A percentile compares a stretch with the other conserved stretches of the same genome.
Evolutionary conservation across 2,329 filamentous ascomycete species (phyloP).

Genomic region (Talaromyces atroroseus): DNA sequence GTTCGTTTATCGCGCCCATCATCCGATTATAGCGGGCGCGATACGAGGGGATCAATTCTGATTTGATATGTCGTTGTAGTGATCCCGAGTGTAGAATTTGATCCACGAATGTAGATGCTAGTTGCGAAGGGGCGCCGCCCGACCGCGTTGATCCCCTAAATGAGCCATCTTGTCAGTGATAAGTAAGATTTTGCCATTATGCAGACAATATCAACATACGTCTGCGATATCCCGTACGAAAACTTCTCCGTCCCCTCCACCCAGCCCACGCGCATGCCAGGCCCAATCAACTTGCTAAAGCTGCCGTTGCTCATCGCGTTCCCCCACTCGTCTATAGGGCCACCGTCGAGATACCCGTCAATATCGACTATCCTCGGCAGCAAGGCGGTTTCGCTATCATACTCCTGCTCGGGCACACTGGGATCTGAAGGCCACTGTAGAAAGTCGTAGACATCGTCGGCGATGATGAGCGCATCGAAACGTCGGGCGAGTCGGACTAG

Average conservation of each 20-base stretch:
- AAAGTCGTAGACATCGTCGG: slow-evolving; percentile 92
- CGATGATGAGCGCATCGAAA: slow-evolving; percentile 75
- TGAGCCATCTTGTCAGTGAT: not conserved
- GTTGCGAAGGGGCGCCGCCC: slow-evolving; percentile 56
- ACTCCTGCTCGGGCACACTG: slow-evolving; percentile 16
- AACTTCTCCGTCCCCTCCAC: slow-evolving; percentile 64
- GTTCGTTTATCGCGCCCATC: slow-evolving; percentile 52
- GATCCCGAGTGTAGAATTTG: slow-evolving; percentile 49
- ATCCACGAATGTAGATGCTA: slow-evolving; percentile 53
- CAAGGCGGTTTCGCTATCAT: slow-evolving; percentile 34
- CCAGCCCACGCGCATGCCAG: slow-evolving; percentile 85
- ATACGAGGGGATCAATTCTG: slow-evolving; percentile 53
- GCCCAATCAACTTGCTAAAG: slow-evolving; percentile 81
- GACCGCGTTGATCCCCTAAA: slow-evolving; percentile 52
- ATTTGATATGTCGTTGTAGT: slow-evolving; percentile 49
- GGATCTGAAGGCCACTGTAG: slow-evolving; percentile 63
- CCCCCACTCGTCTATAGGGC: slow-evolving; percentile 62
- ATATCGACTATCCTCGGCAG: slow-evolving; percentile 74
- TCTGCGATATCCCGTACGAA: slow-evolving; percentile 54
- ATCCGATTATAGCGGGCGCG: slow-evolving; percentile 50
- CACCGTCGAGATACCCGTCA: slow-evolving; percentile 62
- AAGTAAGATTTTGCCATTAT: not conserved
- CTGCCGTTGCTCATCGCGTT: slow-evolving; percentile 80
- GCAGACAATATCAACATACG: slow-evolving; percentile 38
- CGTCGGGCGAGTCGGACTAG: slow-evolving; percentile 72